Evolutionary conservation across 345 rosid genomes (phyloP), one percentile per base, ranked within the genome.

Genomic region (Ricinus communis): DNA sequence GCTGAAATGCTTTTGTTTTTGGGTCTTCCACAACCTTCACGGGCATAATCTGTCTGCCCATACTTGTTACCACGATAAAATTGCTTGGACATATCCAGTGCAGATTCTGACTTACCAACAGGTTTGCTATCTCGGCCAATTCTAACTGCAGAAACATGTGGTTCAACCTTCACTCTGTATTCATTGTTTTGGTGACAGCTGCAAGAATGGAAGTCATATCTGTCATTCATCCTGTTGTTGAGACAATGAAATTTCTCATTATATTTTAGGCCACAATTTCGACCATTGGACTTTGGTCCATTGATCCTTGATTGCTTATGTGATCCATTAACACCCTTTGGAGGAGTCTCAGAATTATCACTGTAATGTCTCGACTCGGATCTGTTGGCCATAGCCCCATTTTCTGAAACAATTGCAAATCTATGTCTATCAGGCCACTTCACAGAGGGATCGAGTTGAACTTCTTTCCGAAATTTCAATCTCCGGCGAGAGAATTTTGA

Each of bases 391-490:
- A 6, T 46, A 62, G 82, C 69, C 78, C 83, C 74, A 77, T 76
- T 83, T 78, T 85, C 94, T 8, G 88, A 80, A 77, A 74, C 77
- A 69, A 65, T 72, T 46, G 86, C 65, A 70, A 76, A 77, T 56
- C 86, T 80, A 14, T 78, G 85, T 65, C 85, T 81, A 67, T 88
- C 93, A 68, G 88, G 75, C 93, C 96, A 86, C 78, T 86, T 84
- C 65, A 80, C 38, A 63, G 86, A 74, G 33, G 79, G 67, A 80
- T 87, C 89, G 60, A 76, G 73, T 58, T 78, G 87, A 61, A 68
- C 68, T 63, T 87, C 90, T 84, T 87, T 90, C 71, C 76, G 76
- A 73, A 72, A 75, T 74, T 79, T 92, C 74, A 78, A 72, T 76
- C 84, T 87, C 70, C 83, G 84, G 61, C 73, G 84, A 74, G 85